Base-by-base conservation (phyloP, 495 filamentous ascomycete genomes). In the Xanthoparmelia taractica region DNA sequence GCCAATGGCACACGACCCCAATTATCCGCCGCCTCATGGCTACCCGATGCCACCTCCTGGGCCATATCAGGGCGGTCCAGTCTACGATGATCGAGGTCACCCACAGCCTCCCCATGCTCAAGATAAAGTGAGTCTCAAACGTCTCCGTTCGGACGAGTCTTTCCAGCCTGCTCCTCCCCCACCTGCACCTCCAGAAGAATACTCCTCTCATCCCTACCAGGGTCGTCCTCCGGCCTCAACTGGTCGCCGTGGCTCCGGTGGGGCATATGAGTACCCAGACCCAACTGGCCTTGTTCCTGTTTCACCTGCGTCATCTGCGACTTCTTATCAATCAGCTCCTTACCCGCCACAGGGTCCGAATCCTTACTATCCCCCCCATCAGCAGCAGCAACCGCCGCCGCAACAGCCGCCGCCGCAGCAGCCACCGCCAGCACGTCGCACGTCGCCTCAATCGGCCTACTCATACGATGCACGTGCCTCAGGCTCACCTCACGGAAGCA, bases 241-340 rank as follows among this genome's bases (percentile, higher is more conserved):
- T 57, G 75, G 73, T 59, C 77, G 79, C 50, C 78, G 78, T 59
- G 77, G 78, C 61, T 80, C 79, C 8, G 74, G 73, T 34, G 75
- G 75, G 60, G 78, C 75, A 20, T 82, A 74, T 67, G 78, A 81
- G 60, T 82, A 83, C 61, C 80, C 80, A 36, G 80, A 83, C 68
- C 80, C 80, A 15, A 80, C 79, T 45, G 79, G 79, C 64, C 72
- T 83, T 34, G 80, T 78, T 27, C 80, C 80, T 23, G 78, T 80
- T 38, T 82, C 79, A 25, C 80, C 80, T 57, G 74, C 75, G 17
- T 74, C 74, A 25, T 79, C 80, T 57, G 73, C 75, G 27, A 72
- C 79, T 45, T 79, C 78, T 67, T 83, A 78, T 64, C 68, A 71
- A 23, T 72, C 79, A 72, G 65, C 67, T 40, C 69, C 74, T 48